Evolutionary conservation across 352 stramenopile genomes (phyloP), one percentile per base, ranked within the genome.

Genomic region (Porosira glacialis): DNA sequence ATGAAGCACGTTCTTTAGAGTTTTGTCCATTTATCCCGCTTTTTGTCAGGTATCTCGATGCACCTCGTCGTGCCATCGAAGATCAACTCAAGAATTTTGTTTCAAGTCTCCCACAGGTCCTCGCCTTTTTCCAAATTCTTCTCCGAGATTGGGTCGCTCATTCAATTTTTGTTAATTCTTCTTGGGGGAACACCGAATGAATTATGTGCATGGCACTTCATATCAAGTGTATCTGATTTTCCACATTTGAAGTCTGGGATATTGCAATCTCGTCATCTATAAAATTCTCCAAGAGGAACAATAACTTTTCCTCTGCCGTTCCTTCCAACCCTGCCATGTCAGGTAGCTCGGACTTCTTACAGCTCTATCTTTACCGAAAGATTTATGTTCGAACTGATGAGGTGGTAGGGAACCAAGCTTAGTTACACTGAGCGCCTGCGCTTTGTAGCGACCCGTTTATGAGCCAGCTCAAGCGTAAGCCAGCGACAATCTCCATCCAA

Each of bases 101-200:
- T 71, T 0, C 8, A 3, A 1, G 50, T 0, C 0, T 13, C 50
- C 61, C 50, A 63, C 1, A 17, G 2, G 17, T 21, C 50, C 30
- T 71, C 52, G 0, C 43, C 22, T 35, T 64, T 57, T 8, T 33
- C 1, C 11, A 71, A 5, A n/a, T 71, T 71, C 41, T 71, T 71
- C 8, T 55, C 2, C 0, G 59, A 70, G 19, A 59, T 60, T 13
- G 59, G 27, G 35, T 58, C 31, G 1, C 19, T 3, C 24, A n/a
- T n/a, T 41, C 35, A 41, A 45, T 22, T 22, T 45, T 45, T 4
- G 13, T n/a, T 4, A 22, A 6, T 3, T n/a, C 15, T 4, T 45
- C 15, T 3, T n/a, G 3, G n/a, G 50, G 50, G 31, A 59, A 59
- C 11, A 59, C 33, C 24, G 24, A 11, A 22, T 59, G 50, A 8